Base-by-base conservation (phyloP, 73 alveolate genomes). In the Paramecium sonneborni region DNA sequence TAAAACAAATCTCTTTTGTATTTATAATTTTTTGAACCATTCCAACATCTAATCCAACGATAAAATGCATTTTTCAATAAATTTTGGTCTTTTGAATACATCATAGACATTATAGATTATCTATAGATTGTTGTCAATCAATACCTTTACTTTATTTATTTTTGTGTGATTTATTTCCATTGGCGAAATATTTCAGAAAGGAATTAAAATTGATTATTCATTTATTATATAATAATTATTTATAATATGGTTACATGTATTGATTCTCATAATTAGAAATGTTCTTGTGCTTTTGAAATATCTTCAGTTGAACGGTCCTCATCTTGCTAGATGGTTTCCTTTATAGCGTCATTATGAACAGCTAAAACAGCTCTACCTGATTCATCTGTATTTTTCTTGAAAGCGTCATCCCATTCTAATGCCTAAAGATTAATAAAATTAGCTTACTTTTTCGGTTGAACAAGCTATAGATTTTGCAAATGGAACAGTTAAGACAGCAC, bases 401-500 rank as follows among this genome's bases (percentile, higher is more conserved):
- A 88, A 11, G 93, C 85, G 39, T 88, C 93, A 70, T 82, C 85
- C 93, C 93, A 88, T 69, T 88, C 93, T 28, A 88, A 70, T 20
- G 93, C 93, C 93, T 76, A 76, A 28, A n/a, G 14, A 70, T 12
- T 70, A 70, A 8, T 32, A 38, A 15, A 10, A 10, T 15, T 23
- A 5, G n/a, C 6, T 30, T 76, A 76, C 89, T 76, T 88, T 88
- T 69, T 88, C 93, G 55, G 93, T 88, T 67, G 93, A 88, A 44
- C 93, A 87, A 67, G 93, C 93, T 37, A 87, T 87, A 68, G 86
- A 48, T 79, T 68, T 67, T 43, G 93, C 93, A 43, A 35, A 87
- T 15, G 93, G 93, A 23, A 87, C 96, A 41, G 96, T 93, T 56
- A 48, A 69, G 14, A 92, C 93, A 26, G 94, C 93, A 38, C 79